Evolutionary conservation across 495 filamentous ascomycete species (phyloP).

Genomic region (Penicillium parvum): DNA sequence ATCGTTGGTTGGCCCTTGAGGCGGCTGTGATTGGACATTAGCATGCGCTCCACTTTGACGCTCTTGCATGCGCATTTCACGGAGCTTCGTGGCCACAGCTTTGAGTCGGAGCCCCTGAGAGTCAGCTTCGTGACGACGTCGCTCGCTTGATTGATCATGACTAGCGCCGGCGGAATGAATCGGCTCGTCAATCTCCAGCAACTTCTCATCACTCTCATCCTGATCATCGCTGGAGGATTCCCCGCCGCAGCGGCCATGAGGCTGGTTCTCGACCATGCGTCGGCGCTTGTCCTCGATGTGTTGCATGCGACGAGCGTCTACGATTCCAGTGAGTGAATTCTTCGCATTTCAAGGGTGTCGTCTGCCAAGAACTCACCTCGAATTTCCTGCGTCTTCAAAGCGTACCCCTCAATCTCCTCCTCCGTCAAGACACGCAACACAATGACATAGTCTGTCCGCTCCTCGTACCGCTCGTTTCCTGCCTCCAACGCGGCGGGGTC

Average conservation of each 20-base stretch:
- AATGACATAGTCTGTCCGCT: slow-evolving; percentile 78
- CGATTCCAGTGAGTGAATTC: slow-evolving; percentile 6
- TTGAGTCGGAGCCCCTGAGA: too few species aligned
- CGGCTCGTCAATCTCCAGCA: too few species aligned
- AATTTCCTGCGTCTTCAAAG: slow-evolving; percentile 67
- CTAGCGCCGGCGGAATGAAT: too few species aligned
- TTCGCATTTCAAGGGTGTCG: not conserved
- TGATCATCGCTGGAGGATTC: slow-evolving; percentile 40
- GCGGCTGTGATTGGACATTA: too few species aligned
- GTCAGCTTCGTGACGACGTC: too few species aligned
- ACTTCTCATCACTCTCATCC: slow-evolving; percentile 34
- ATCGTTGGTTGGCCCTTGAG: too few species aligned
- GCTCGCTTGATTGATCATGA: too few species aligned
- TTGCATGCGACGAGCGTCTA: slow-evolving; percentile 35
- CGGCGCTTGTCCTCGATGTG: slow-evolving; percentile 32
- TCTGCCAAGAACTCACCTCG: slow-evolving; percentile 63
- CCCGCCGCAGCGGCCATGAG: slow-evolving; percentile 27
- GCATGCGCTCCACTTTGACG: too few species aligned
- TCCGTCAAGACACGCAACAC: slow-evolving; percentile 73
- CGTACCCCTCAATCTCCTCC: slow-evolving; percentile 78
- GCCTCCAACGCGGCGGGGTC: slow-evolving; percentile 74
- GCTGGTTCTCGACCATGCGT: slow-evolving; percentile 29
- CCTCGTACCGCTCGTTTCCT: slow-evolving; percentile 76
- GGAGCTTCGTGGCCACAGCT: too few species aligned
- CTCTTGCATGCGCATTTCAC: too few species aligned